Evolutionary conservation across 805 yeast genomes (phyloP), one percentile per base, ranked within the genome.

Genomic region (Cyberlindnera bimundalis): DNA sequence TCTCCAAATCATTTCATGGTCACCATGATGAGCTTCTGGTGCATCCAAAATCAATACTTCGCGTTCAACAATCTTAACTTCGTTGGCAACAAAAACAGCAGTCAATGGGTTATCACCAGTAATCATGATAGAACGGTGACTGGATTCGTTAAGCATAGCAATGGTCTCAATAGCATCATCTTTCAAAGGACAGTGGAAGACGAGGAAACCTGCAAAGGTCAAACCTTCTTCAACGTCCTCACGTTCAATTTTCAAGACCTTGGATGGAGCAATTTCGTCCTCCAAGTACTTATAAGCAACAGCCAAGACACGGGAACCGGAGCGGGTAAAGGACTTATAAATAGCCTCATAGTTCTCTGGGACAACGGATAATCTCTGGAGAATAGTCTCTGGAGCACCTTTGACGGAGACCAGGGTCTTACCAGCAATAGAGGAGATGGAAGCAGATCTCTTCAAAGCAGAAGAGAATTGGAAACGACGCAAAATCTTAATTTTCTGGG

Each of bases 21-120:
- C 71, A 25, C 64, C 65, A 56, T 78, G 80, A 50, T 78, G 80
- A 15, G 76, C 81, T 58, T 84, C 93, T 27, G 91, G 88, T 17
- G 80, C 78, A 66, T 91, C 99, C 54, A 93, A 71, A 53, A 93
- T 88, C 55, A 93, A 71, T 28, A 85, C 86, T 39, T 84, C 88
- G 52, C 88, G 81, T 37, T 84, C 84, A 45, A 89, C 83, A 58
- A 93, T 93, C 15, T 72, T 83, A 45, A 93, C 98, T 65, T 88
- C 96, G 54, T 81, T 81, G 17, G 98, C 98, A 53, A 93, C 99
- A 61, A 91, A 97, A 46, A 93, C 93, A 24, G 99, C 99, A 51
- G 99, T 93, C 59, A 93, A 76, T 29, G 99, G 97, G 64, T 91
- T 93, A 66, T 93, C 99, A 73, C 99, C 99, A 35, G 99, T 93